phyloP scores from a whole-genome alignment of 2,329 filamentous ascomycete genomes.

The Xylaria sp. region DNA sequence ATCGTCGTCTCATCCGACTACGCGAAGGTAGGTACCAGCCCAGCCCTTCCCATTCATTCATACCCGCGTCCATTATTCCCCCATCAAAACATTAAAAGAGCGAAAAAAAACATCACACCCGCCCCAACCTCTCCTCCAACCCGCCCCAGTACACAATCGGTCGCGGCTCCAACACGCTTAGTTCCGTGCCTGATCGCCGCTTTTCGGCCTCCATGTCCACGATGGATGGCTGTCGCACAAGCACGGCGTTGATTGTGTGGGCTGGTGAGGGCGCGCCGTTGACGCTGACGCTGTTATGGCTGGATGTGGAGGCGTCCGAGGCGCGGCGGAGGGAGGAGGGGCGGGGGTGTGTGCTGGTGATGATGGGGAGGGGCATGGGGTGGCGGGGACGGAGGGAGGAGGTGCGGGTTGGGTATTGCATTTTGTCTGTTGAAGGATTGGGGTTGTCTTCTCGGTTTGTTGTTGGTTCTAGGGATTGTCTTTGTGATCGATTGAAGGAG shows the following conservation, averaged over 20 bases:
- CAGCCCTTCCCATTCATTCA: too few relatives aligned
- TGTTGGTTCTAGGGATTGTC: not conserved
- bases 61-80: too few relatives aligned
- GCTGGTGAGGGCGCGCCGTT: slow-evolving; percentile 32
- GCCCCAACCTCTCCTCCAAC: slow-evolving; percentile 54
- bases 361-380: not conserved
- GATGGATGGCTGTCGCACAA: slow-evolving; percentile 53
- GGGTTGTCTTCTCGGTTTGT: not conserved
- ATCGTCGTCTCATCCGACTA: too few relatives aligned
- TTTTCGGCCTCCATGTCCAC: slow-evolving; percentile 55
- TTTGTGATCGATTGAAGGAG: too few relatives aligned
- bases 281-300: not conserved
- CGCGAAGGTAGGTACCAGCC: not conserved
- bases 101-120: too few relatives aligned
- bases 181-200: slow-evolving; percentile 46
- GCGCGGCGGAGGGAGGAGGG: slow-evolving; percentile 50
- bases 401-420: not conserved
- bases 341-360: slow-evolving; percentile 26
- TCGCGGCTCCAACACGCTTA: slow-evolving; percentile 55
- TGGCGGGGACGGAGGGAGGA: not conserved
- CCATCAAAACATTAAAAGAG: too few relatives aligned
- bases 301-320: slow-evolving; percentile 40
- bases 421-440: not conserved
- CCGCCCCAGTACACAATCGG: slow-evolving; percentile 60
- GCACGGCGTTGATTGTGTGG: slow-evolving; percentile 54